Percentiles rank a stretch among this genome's conserved stretches.
These are phyloP conservation scores for Penicillium sp. DNA, from an alignment of 2,329 filamentous ascomycete species.

Conservation along the genomic window DNA sequence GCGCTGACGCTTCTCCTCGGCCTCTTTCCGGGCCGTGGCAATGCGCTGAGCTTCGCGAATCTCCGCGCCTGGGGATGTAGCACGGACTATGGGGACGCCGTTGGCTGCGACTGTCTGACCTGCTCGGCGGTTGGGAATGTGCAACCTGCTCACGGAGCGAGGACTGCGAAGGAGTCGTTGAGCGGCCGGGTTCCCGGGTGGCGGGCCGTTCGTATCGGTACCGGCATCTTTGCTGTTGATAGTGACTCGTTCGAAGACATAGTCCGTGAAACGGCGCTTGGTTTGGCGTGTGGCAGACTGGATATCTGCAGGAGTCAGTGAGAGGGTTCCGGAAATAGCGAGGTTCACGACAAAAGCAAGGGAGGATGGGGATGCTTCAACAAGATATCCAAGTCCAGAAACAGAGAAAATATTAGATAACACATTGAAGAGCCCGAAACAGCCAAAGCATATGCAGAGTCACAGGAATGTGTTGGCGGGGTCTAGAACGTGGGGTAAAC, in stretches of 20 bases:
- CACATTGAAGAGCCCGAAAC: constrained; percentile 13
- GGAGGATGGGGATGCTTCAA: neutral
- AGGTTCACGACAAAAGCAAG: neutral
- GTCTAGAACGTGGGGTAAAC: constrained; percentile 19
- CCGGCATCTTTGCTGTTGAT: constrained; percentile 24
- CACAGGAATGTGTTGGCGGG: constrained; percentile 16
- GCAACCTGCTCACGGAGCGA: constrained; percentile 38
- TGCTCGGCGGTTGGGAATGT: constrained; percentile 19
- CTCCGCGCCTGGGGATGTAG: constrained; percentile 47
- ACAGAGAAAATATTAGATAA: neutral
- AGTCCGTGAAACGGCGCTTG: constrained; percentile 53
- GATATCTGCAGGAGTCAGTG: constrained; percentile 41
- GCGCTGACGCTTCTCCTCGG: constrained; percentile 32
- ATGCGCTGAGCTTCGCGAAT: constrained; percentile 38
- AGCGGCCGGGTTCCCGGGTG: constrained; percentile 22
- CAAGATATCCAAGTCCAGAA: neutral
- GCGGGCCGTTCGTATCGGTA: constrained; percentile 14
- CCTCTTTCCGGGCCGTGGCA: constrained; percentile 31
- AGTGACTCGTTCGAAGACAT: constrained; percentile 48
- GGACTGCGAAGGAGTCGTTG: constrained; percentile 35
- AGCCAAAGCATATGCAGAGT: neutral
- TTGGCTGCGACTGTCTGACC: constrained; percentile 19
- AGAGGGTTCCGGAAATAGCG: neutral
- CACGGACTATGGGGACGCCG: constrained; percentile 44
- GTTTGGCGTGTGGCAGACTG: constrained; percentile 47